Base-by-base conservation (phyloP, 805 yeast species). In the Nakazawaea pomicola region DNA sequence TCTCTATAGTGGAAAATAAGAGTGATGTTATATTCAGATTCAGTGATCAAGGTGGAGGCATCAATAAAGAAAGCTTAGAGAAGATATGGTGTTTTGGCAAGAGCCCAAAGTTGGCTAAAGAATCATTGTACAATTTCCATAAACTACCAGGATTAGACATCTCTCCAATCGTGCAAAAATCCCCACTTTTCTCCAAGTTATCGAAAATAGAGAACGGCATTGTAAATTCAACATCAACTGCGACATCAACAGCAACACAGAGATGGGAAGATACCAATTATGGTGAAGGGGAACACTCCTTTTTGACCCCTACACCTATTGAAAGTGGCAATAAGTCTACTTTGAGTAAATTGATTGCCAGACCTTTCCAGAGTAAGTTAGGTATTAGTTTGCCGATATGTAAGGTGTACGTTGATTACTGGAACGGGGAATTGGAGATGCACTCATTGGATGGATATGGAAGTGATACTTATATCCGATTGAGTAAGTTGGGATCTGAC, bases 321-420 rank as follows among this genome's bases (percentile, higher is more conserved):
- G 43, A 38, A 12, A 40, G 49, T 9, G 44, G 62, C 29, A 64
- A 64, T 34, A 56, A 57, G 27, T 70, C 80, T 4, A 83, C 93
- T 1, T 64, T 90, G 44, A 69, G 73, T 38, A 70, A 76, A 21
- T 68, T 90, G 52, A 74, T 83, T 31, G 71, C 80, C 24, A 73
- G 97, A 47, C 84, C 93, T 1, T 79, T 84, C 20, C 74, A 83
- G 45, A 74, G 74, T 51, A 84, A 83, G 39, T 62, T 91, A 21
- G 97, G 97, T 0, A 72, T 91, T 45, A 96, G 97, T 0, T 65
- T 91, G 46, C 96, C 98, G 0, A 80, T 91, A 83, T 84, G 96
- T 53, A 81, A 86, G 50, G 87, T 90, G 0, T 91, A 91, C 56
- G 87, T 95, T 0, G 97, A 91, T 52, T 91, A 91, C 60, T 91